These are phyloP conservation scores for Kwoniella europaea DNA, from an alignment of 768 basidiomycete genomes.

Conservation along the genomic window DNA sequence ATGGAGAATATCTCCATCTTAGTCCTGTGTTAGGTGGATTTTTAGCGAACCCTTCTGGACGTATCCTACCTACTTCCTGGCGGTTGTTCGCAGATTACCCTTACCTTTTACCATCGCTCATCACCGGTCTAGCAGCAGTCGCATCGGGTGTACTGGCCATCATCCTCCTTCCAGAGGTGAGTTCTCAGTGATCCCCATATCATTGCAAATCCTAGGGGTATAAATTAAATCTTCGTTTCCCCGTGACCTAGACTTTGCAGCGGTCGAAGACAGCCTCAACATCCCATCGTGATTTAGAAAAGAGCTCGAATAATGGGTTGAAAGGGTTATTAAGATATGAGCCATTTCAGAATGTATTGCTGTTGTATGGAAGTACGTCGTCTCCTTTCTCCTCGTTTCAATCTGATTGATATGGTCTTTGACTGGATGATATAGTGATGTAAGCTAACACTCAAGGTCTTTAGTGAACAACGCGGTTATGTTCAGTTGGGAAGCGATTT, in stretches of 20 bases:
- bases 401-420: not conserved
- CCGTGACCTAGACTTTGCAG: slow-evolving; percentile 30
- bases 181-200: not conserved
- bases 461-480: slow-evolving; percentile 37
- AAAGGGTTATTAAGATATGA: slow-evolving; percentile 27
- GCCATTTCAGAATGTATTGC: slow-evolving; percentile 40
- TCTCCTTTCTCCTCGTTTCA: not conserved
- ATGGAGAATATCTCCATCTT: not conserved
- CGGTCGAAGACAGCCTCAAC: slow-evolving; percentile 11
- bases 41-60: slow-evolving; percentile 38
- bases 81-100: slow-evolving; percentile 32
- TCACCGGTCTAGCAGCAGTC: slow-evolving; percentile 35
- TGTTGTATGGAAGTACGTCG: slow-evolving; percentile 41
- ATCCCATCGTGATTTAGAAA: slow-evolving; percentile 16
- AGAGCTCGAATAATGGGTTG: slow-evolving; percentile 20
- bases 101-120: slow-evolving; percentile 41
- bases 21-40: slow-evolving; percentile 46
- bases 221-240: too few species aligned
- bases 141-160: slow-evolving; percentile 17
- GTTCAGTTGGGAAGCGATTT: slow-evolving; percentile 45
- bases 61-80: slow-evolving; percentile 32
- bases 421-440: not conserved
- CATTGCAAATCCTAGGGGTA: not conserved
- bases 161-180: slow-evolving; percentile 33
- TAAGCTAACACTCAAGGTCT: not conserved